These are phyloP conservation scores for Dioscorea zingiberensis DNA, from an alignment of 106 monocot species.

Conservation along the genomic window DNA sequence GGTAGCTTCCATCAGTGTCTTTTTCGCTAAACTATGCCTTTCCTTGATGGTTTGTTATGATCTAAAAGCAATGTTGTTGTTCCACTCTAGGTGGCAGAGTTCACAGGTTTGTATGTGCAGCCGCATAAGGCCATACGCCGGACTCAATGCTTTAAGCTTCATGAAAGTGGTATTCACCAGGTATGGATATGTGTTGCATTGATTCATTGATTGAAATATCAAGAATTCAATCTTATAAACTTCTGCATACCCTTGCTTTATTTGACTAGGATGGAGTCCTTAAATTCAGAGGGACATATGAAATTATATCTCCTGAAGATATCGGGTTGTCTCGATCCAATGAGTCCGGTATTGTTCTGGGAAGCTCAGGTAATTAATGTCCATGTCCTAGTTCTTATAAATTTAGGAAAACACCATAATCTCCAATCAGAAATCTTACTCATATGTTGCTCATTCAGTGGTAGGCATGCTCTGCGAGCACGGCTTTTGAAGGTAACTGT, in stretches of 20 bases:
- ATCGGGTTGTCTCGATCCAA: constrained; percentile 12
- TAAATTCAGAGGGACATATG: constrained; percentile 24
- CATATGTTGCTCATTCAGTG: neutral
- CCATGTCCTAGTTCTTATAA: neutral
- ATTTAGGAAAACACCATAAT: neutral
- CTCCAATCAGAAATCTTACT: too few relatives aligned
- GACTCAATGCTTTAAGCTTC: constrained; percentile 19
- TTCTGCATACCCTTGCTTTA: neutral
- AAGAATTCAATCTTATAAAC: neutral
- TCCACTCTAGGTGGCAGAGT: constrained; percentile 13
- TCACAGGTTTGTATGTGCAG: constrained; percentile 19
- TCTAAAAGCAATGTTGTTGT: too few relatives aligned
- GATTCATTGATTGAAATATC: neutral
- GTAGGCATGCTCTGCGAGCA: neutral
- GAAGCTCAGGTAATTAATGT: constrained; percentile 16
- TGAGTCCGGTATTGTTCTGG: constrained; percentile 19
- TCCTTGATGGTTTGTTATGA: too few relatives aligned
- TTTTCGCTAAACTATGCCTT: too few relatives aligned
- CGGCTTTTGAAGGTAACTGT: neutral
- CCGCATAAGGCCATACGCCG: constrained; percentile 22
- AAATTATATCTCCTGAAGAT: constrained; percentile 21
- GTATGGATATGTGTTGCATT: neutral
- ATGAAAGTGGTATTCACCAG: constrained; percentile 28
- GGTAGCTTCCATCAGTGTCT: constrained; percentile 3
- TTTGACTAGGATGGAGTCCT: constrained; percentile 18